Evolutionary conservation across 1,139 yeast species (phyloP).

Genomic region (Williopsis jadinii): DNA sequence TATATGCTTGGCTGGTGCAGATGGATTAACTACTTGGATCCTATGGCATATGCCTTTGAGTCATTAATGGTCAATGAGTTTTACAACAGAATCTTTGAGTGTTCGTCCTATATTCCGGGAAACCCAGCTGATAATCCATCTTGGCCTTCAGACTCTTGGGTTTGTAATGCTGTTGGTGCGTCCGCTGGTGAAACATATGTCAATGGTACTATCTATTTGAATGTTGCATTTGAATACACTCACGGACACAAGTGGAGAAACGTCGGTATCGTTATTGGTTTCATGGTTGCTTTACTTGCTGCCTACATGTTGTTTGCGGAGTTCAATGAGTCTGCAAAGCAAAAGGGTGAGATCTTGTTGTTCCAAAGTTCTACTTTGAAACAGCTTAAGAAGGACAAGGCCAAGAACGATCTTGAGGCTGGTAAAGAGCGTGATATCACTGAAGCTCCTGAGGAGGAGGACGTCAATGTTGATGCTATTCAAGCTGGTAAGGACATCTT

Average conservation of each 20-base stretch:
- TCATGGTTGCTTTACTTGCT: conserved; percentile 26
- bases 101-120: conserved; percentile 44
- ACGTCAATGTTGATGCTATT: conserved; percentile 16
- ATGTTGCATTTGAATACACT: conserved; percentile 46
- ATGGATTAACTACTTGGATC: too few species aligned
- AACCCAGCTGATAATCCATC: conserved; percentile 27
- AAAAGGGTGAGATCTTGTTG: conserved; percentile 75
- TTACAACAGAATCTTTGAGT: too few species aligned
- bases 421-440: conserved; percentile 16
- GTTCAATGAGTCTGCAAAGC: conserved; percentile 65
- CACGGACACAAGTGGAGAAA: conserved; percentile 76
- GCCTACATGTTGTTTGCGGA: conserved; percentile 48
- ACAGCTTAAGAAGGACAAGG: conserved; percentile 25
- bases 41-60: too few species aligned
- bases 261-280: conserved; percentile 52
- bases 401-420: conserved; percentile 19
- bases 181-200: conserved; percentile 48
- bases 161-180: conserved; percentile 64
- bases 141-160: conserved; percentile 35
- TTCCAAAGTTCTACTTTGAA: conserved; percentile 45
- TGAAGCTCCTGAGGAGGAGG: conserved; percentile 16
- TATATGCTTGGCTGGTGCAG: too few species aligned
- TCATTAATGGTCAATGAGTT: too few species aligned
- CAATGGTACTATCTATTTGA: conserved; percentile 51
- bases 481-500: conserved; percentile 27